These are phyloP conservation scores for Eimeria maxima DNA, from an alignment of 169 alveolate species.

Conservation along the genomic window DNA sequence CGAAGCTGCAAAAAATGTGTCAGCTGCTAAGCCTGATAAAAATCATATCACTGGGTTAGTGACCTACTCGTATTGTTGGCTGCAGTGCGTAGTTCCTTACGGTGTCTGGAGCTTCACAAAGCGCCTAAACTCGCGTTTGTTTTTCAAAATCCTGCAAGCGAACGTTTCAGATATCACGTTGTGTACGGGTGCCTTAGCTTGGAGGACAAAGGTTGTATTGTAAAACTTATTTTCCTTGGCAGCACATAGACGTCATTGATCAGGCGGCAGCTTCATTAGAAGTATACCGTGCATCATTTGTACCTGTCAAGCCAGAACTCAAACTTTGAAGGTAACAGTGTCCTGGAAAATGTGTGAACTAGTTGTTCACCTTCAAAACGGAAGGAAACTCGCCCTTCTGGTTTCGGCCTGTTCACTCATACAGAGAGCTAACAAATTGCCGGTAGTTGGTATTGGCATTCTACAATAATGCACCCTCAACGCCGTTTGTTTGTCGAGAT, in stretches of 20 bases:
- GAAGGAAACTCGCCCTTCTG: constrained; percentile 28
- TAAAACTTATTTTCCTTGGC: not conserved
- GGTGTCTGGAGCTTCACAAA: constrained; percentile 58
- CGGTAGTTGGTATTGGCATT: not conserved
- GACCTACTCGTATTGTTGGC: too few species aligned
- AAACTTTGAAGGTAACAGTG: constrained; percentile 68
- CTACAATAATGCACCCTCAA: not conserved
- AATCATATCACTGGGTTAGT: not conserved
- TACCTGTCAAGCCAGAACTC: constrained; percentile 82
- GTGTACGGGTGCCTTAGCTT: not conserved
- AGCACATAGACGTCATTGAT: not conserved
- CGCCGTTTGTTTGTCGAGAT: not conserved
- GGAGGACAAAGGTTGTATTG: not conserved
- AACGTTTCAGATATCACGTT: not conserved
- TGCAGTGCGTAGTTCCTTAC: constrained; percentile 22
- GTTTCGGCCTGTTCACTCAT: not conserved
- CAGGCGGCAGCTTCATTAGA: not conserved
- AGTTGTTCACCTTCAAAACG: constrained; percentile 73
- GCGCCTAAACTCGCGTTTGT: constrained; percentile 63
- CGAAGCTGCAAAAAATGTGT: constrained; percentile 52
- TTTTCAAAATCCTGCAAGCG: constrained; percentile 66
- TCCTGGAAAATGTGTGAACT: constrained; percentile 45
- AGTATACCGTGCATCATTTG: not conserved
- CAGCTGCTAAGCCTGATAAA: not conserved
- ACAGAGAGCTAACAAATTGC: not conserved